A percentile compares a stretch with the other conserved stretches of the same genome.
These are phyloP conservation scores for Theobroma grandiflorum DNA, from an alignment of 441 rosid species.

Conservation along the genomic window DNA sequence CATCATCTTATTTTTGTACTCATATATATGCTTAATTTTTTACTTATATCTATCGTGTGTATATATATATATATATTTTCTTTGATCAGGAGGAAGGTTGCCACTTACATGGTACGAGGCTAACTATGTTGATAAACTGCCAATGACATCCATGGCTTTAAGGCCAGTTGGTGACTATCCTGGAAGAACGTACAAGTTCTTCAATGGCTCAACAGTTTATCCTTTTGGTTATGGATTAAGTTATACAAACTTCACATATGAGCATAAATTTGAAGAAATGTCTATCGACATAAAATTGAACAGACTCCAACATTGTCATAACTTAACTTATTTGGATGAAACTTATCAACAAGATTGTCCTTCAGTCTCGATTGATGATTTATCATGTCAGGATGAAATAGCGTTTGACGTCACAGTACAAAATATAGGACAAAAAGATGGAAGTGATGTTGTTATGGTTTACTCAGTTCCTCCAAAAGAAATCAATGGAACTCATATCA, in stretches of 20 bases:
- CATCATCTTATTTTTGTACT: too few relatives aligned
- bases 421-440: constrained; percentile 31
- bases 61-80: too few relatives aligned
- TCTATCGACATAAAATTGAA: neutral
- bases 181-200: constrained; percentile 41
- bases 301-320: constrained; percentile 23
- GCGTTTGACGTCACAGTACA: constrained; percentile 23
- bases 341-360: too few relatives aligned
- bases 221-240: constrained; percentile 41
- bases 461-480: constrained; percentile 30
- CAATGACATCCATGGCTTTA: constrained; percentile 36
- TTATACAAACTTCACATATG: constrained; percentile 34
- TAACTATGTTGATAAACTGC: constrained; percentile 21
- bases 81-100: constrained; percentile 37
- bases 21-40: too few relatives aligned
- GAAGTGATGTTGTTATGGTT: constrained; percentile 33
- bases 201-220: constrained; percentile 27
- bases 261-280: neutral
- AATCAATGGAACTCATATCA: neutral
- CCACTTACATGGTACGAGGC: constrained; percentile 38
- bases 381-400: neutral
- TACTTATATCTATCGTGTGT: too few relatives aligned
- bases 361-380: neutral
- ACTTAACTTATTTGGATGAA: too few relatives aligned
- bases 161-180: constrained; percentile 32